These are phyloP conservation scores for Clausena lansium DNA, from an alignment of 345 rosid species.

Conservation along the genomic window DNA sequence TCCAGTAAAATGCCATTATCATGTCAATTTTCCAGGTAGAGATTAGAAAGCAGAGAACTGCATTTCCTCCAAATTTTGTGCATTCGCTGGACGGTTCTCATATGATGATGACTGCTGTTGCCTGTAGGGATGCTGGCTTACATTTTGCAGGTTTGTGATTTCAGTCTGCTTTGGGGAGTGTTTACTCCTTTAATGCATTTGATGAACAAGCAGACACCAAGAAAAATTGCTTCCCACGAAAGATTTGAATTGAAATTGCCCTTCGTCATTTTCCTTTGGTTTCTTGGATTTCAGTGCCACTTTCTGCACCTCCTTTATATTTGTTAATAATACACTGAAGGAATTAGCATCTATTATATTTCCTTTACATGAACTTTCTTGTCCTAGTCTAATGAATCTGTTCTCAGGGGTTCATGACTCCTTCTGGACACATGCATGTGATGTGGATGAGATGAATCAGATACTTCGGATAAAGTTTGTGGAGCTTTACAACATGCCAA, in stretches of 20 bases:
- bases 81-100: slow-evolving; percentile 97
- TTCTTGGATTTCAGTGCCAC: not conserved
- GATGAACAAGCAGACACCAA: not conserved
- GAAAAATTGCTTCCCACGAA: not conserved
- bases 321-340: not conserved
- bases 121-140: slow-evolving; percentile 86
- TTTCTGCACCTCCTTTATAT: not conserved
- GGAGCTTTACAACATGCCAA: slow-evolving; percentile 78
- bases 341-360: not conserved
- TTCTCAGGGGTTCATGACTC: slow-evolving; percentile 96
- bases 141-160: slow-evolving; percentile 76
- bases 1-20: not conserved
- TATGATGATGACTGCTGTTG: slow-evolving; percentile 99
- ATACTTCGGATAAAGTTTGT: slow-evolving; percentile 88
- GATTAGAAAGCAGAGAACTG: slow-evolving; percentile 87
- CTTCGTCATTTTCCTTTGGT: not conserved
- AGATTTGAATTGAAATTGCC: not conserved
- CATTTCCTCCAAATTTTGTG: slow-evolving; percentile 96
- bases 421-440: slow-evolving; percentile 98
- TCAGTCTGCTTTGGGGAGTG: not conserved
- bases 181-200: not conserved
- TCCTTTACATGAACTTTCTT: not conserved
- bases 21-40: slow-evolving; percentile 49
- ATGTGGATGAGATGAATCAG: slow-evolving; percentile 86
- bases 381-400: slow-evolving; percentile 9